Evolutionary conservation across 148 eudicot genomes (phyloP).

Genomic region (Nepenthes gracilis): DNA sequence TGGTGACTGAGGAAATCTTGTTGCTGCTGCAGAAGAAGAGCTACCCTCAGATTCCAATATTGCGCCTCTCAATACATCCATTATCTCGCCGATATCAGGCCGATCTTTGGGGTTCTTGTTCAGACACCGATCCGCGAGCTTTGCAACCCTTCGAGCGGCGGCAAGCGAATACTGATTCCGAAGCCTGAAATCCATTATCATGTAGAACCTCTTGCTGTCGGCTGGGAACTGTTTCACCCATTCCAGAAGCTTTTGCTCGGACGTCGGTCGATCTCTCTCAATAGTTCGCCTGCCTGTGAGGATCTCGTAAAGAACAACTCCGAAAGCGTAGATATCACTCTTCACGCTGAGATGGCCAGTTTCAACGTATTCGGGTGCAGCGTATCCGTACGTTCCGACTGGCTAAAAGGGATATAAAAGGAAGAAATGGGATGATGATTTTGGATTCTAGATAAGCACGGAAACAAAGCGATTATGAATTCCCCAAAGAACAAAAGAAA

Average conservation of each 20-base stretch:
- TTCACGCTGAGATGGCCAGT: conserved; percentile 45
- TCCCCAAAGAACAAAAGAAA: background rate
- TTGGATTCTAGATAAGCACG: background rate
- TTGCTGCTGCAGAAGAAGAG: no score
- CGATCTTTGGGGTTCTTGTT: background rate
- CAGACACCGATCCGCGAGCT: background rate
- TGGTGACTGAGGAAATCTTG: no score
- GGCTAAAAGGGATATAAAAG: conserved; percentile 21
- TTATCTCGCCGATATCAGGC: background rate
- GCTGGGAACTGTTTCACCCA: conserved; percentile 60
- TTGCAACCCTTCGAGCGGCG: conserved; percentile 42
- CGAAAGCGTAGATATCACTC: conserved; percentile 55
- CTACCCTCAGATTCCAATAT: background rate
- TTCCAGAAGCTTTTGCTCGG: conserved; percentile 39
- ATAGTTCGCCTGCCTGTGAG: conserved; percentile 46
- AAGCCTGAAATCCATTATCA: conserved; percentile 50
- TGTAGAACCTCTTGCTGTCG: conserved; percentile 34
- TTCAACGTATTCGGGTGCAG: conserved; percentile 55
- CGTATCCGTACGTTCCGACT: conserved; percentile 54
- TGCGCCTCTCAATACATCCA: background rate
- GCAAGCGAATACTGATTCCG: conserved; percentile 30
- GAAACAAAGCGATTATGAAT: background rate
- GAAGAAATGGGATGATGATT: background rate
- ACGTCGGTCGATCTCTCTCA: conserved; percentile 32
- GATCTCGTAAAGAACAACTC: conserved; percentile 66